A percentile compares a stretch with the other conserved stretches of the same genome.
Evolutionary conservation across 495 filamentous ascomycete genomes (phyloP).

Genomic region (Bacidia rubella): DNA sequence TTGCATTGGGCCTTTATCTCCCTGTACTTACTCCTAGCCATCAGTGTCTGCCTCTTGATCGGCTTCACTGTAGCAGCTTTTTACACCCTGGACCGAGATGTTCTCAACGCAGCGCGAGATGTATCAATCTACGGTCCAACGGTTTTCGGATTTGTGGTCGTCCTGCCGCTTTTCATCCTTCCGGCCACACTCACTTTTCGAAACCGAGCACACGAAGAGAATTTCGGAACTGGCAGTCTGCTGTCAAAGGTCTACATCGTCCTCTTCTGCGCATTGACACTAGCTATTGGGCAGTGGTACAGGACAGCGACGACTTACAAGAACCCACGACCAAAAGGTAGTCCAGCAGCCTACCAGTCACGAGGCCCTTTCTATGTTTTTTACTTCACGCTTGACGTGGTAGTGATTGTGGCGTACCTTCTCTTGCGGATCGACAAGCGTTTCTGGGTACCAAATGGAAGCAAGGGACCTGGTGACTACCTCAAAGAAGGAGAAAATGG

Average conservation of each 20-base stretch:
- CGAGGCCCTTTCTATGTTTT: constrained; percentile 65
- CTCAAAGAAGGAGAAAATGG: neutral
- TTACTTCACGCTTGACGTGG: constrained; percentile 55
- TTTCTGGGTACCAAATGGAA: constrained; percentile 48
- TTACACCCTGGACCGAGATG: constrained; percentile 44
- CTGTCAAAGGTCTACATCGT: constrained; percentile 51
- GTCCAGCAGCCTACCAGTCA: constrained; percentile 53
- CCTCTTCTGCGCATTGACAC: constrained; percentile 33
- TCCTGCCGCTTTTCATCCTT: constrained; percentile 63
- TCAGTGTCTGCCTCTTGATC: constrained; percentile 54
- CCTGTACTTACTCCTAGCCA: constrained; percentile 43
- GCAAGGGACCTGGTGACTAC: constrained; percentile 17
- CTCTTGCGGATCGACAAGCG: constrained; percentile 51
- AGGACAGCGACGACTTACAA: constrained; percentile 44
- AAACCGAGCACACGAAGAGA: constrained; percentile 32
- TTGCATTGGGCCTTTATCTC: constrained; percentile 35
- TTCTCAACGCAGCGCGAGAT: constrained; percentile 38
- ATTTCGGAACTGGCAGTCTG: constrained; percentile 57
- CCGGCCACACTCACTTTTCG: constrained; percentile 31
- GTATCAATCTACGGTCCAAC: constrained; percentile 39
- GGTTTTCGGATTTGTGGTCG: constrained; percentile 47
- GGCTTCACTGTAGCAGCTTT: constrained; percentile 46
- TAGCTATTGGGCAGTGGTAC: constrained; percentile 55
- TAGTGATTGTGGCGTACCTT: constrained; percentile 49
- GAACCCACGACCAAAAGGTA: constrained; percentile 29